Conservation (phyloP, 495 filamentous ascomycete genomes). For the Patellaria atrata region DNA sequence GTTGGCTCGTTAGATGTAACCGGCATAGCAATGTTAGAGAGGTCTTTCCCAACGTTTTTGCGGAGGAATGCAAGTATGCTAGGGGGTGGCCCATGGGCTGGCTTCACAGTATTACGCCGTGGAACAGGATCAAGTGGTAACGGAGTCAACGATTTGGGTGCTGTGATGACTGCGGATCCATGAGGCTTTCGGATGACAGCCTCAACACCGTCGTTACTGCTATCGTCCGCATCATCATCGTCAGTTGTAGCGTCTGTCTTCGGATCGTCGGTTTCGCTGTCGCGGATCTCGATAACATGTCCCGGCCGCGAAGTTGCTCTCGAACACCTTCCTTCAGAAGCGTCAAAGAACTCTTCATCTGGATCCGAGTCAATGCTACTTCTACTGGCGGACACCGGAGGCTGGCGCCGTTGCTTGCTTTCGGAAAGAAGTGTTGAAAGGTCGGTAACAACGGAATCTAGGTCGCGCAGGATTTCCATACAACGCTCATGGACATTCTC, state of each 20-base stretch:
- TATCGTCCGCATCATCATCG: conserved; percentile 47
- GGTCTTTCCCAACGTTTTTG: conserved; percentile 95
- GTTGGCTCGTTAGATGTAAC: conserved; percentile 91
- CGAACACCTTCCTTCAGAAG: conserved; percentile 61
- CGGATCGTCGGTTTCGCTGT: conserved; percentile 41
- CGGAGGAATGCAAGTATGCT: conserved; percentile 86
- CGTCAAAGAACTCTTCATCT: conserved; percentile 89
- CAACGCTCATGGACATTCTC: conserved; percentile 64
- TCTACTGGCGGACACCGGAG: conserved; percentile 38
- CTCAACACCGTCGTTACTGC: conserved; percentile 44
- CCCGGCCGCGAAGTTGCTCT: conserved; percentile 44
- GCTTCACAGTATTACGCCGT: conserved; percentile 55
- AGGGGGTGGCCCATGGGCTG: conserved; percentile 63
- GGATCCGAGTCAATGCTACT: conserved; percentile 69
- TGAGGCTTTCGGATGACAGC: conserved; percentile 30
- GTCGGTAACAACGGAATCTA: conserved; percentile 68
- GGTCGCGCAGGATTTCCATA: conserved; percentile 60
- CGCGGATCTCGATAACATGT: conserved; percentile 55
- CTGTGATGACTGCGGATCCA: conserved; percentile 50
- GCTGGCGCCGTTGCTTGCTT: conserved; percentile 62
- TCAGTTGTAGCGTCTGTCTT: conserved; percentile 29
- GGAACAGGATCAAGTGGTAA: conserved; percentile 54
- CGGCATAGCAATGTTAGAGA: conserved; percentile 92
- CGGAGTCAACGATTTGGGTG: conserved; percentile 60
- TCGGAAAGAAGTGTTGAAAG: conserved; percentile 62